These are phyloP conservation scores for Tuber brumale DNA, from an alignment of 495 filamentous ascomycete species.

Conservation along the genomic window DNA sequence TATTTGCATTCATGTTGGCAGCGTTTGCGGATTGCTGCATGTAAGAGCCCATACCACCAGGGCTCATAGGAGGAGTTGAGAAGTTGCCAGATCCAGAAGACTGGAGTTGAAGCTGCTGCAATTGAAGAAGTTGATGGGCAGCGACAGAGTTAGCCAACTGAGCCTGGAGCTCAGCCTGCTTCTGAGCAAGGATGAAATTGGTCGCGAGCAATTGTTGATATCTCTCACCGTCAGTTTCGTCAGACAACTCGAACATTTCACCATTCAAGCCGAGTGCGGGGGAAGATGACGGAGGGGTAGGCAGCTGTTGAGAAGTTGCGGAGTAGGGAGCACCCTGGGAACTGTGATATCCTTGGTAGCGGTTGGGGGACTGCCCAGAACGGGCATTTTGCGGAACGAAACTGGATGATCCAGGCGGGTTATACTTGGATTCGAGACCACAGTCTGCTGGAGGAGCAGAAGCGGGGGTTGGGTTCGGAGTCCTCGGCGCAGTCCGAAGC, in stretches of 20 bases:
- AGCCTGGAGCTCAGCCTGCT: conserved; percentile 42
- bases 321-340: conserved; percentile 21
- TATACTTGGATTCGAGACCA: conserved; percentile 35
- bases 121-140: conserved; percentile 43
- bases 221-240: conserved; percentile 34
- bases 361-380: conserved; percentile 21
- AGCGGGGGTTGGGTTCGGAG: conserved; percentile 52
- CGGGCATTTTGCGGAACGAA: conserved; percentile 18
- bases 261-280: conserved; percentile 38
- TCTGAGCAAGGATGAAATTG: conserved; percentile 41
- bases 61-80: conserved; percentile 44
- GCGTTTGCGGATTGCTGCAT: conserved; percentile 48
- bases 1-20: conserved; percentile 58
- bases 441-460: conserved; percentile 44
- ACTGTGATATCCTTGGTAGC: conserved; percentile 29
- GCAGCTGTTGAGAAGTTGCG: conserved; percentile 22
- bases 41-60: conserved; percentile 45
- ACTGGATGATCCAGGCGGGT: conserved; percentile 21
- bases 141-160: conserved; percentile 39
- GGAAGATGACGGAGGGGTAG: conserved; percentile 38
- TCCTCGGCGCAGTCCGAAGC: conserved; percentile 86
- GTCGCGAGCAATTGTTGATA: conserved; percentile 37
- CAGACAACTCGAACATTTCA: conserved; percentile 29
- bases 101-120: conserved; percentile 47
- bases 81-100: conserved; percentile 39